Conservation (phyloP, 2,329 filamentous ascomycete species). For the Colletotrichum sp. region DNA sequence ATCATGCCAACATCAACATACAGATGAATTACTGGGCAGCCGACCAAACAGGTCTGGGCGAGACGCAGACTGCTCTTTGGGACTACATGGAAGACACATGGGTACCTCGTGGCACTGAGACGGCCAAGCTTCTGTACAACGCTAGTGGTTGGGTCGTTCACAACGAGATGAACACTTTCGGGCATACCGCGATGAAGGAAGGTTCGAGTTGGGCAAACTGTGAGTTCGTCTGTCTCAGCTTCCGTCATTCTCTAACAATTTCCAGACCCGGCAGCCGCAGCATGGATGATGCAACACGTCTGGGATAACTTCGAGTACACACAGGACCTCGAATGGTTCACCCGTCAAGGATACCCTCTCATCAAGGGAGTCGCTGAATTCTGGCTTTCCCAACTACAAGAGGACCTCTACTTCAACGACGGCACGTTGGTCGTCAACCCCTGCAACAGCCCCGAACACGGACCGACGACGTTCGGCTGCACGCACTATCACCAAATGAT, state of each 20-base stretch:
- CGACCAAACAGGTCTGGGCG: conserved; percentile 55
- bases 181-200: conserved; percentile 51
- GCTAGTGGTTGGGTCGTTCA: conserved; percentile 61
- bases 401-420: conserved; percentile 54
- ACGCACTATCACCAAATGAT: conserved; percentile 59
- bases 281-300: conserved; percentile 67
- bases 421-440: conserved; percentile 60
- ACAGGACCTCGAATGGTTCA: conserved; percentile 50
- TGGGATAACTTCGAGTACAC: conserved; percentile 62
- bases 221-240: conserved; percentile 20
- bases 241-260: conserved; percentile 38
- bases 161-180: conserved; percentile 64
- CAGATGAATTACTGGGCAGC: conserved; percentile 67
- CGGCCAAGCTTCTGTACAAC: conserved; percentile 57
- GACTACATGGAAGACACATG: conserved; percentile 58
- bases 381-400: conserved; percentile 59
- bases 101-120: conserved; percentile 57
- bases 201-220: conserved; percentile 35
- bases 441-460: conserved; percentile 64
- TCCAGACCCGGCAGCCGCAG: conserved; percentile 48
- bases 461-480: conserved; percentile 58
- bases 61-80: conserved; percentile 51
- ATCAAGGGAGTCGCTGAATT: conserved; percentile 59
- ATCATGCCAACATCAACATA: conserved; percentile 63
- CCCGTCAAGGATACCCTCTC: conserved; percentile 54